Evolutionary conservation across 2,329 filamentous ascomycete genomes (phyloP).

Genomic region (Apiospora rasikravindrae): DNA sequence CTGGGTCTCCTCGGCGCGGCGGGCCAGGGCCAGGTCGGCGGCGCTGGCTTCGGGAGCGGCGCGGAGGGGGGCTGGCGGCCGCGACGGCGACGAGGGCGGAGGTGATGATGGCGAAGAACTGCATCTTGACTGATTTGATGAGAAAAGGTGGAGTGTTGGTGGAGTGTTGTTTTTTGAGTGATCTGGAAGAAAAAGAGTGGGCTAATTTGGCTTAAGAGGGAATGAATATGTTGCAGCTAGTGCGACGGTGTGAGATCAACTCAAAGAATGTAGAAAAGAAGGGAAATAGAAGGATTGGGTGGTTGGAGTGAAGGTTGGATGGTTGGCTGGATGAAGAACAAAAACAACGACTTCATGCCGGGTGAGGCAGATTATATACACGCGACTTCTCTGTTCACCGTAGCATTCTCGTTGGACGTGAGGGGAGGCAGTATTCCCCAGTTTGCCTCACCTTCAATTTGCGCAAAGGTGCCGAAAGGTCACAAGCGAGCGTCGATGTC

Average conservation of each 20-base stretch:
- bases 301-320: slow-evolving; percentile 1
- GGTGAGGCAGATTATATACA: background rate
- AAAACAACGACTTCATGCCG: background rate
- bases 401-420: background rate
- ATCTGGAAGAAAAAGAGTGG: background rate
- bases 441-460: background rate
- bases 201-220: background rate
- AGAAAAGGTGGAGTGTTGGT: background rate
- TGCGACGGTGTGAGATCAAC: slow-evolving; percentile 11
- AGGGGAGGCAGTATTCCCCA: background rate
- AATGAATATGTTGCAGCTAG: slow-evolving; percentile 1
- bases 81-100: slow-evolving; percentile 12
- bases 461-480: background rate
- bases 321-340: slow-evolving; percentile 2
- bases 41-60: background rate
- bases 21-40: background rate
- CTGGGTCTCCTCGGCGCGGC: slow-evolving; percentile 7
- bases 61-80: background rate
- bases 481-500: background rate
- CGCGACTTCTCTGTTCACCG: background rate
- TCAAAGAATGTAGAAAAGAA: slow-evolving; percentile 4
- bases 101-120: slow-evolving; percentile 12
- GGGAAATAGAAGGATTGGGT: background rate
- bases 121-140: background rate
- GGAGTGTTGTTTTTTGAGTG: background rate